Base-by-base conservation (phyloP, 139 green algal genomes). In the Diplosphaera chodatii region DNA sequence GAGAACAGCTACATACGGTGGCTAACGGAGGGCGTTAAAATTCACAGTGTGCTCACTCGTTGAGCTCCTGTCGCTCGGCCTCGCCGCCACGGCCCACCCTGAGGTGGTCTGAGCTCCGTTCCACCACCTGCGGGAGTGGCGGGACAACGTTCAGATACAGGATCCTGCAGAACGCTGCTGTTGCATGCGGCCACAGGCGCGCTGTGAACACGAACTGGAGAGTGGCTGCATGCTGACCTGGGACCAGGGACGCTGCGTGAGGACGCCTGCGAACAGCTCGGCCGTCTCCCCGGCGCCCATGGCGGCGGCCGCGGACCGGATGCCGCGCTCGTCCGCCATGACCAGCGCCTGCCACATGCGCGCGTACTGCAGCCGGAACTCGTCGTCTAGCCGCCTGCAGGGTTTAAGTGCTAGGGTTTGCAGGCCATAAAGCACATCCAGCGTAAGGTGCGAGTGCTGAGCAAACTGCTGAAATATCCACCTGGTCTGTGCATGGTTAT, bases 181-280 rank as follows among this genome's bases (percentile, higher is more conserved):
- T n/a, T n/a, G n/a, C n/a, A n/a, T n/a, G n/a, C n/a, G n/a, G n/a
- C n/a, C n/a, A n/a, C n/a, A n/a, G n/a, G n/a, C n/a, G n/a, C n/a
- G n/a, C n/a, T n/a, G n/a, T n/a, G n/a, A n/a, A n/a, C n/a, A n/a
- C n/a, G n/a, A n/a, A n/a, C n/a, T n/a, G n/a, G 37, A 48, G 37
- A 48, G 8, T 48, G 37, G 37, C 37, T 10, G 37, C 8, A 6
- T 48, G 37, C 64, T 76, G 40, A 97, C 79, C 74, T 92, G 73
- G 25, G 92, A 86, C 92, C 92, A 97, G 4, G 88, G 87, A 32
- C 86, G 71, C 73, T 87, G 83, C 0, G 93, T 98, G 0, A 98
- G 88, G 86, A 98, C 93, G 64, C 78, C 83, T 13, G 91, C 91
- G 84, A 98, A 98, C 25, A 98, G 78, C 29, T 70, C 72, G 40